Base-by-base conservation (phyloP, 1,139 yeast genomes). In the Suhomyces chickasaworum region DNA sequence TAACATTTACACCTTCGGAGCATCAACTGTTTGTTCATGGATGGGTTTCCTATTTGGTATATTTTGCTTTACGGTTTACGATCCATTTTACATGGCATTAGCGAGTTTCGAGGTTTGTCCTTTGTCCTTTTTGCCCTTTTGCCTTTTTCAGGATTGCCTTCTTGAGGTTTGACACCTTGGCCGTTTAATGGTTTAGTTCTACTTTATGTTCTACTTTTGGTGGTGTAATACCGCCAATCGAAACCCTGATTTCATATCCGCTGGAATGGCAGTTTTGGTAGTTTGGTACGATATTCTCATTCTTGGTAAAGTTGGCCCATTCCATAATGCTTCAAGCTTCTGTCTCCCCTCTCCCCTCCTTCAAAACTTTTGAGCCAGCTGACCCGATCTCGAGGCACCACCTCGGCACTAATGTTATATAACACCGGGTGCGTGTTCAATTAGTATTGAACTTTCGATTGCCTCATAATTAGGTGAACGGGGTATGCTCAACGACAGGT, bases 391-490 rank as follows among this genome's bases (percentile, higher is more conserved):
- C 29, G 29, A 22, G 16, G 37, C 16, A 35, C 8, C 2, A 35
- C 29, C 37, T 13, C 37, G 37, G 23, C 37, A 16, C 16, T 4
- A 8, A 4, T 10, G 10, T 3, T 13, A 35, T 13, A 35, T 35
- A 21, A 17, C 37, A 21, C 37, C 18, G 20, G 29, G 37, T 35
- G 37, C 37, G 29, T 35, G 29, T 21, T 34, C 15, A 20, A 16
- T 15, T 22, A 17, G 8, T 3, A 12, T 13, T 12, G n/a, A 22
- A 20, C 25, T 16, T 21, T 18, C 37, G 4, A 35, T 35, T 21
- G 29, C 37, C 37, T 35, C 37, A 35, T 33, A 18, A 33, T 20
- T 33, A 10, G 13, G 13, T 12, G 23, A 12, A 18, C 18, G 6
- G n/a, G 32, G 34, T 31, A 15, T 17, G 35, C 13, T 8, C 22